Percentiles rank a stretch among this genome's conserved stretches.
phyloP scores from a whole-genome alignment of 2,329 filamentous ascomycete genomes.

The Gremmenia infestans region DNA sequence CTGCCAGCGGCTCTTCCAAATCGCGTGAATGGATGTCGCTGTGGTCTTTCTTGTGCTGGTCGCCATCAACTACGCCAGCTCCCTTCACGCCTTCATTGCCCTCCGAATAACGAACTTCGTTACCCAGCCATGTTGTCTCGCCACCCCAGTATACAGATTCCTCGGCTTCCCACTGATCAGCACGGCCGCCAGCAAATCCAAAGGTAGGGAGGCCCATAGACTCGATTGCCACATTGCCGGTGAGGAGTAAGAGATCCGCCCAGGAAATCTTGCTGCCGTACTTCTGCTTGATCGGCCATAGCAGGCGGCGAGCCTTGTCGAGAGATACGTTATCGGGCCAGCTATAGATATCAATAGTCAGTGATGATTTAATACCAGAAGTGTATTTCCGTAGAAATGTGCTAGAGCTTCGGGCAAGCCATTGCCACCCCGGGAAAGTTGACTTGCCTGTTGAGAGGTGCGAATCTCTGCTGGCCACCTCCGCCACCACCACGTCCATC shows the following conservation, averaged over 20 bases:
- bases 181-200: conserved; percentile 53
- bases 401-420: too few species aligned
- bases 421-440: too few species aligned
- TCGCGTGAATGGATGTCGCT: conserved; percentile 25
- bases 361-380: too few species aligned
- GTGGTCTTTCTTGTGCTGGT: conserved; percentile 31
- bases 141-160: conserved; percentile 58
- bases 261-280: conserved; percentile 59
- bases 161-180: conserved; percentile 55
- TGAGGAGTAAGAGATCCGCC: conserved; percentile 53
- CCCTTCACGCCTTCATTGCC: not conserved
- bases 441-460: conserved; percentile 48
- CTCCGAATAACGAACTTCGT: conserved; percentile 46
- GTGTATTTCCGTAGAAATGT: too few species aligned
- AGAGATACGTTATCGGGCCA: conserved; percentile 58
- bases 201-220: conserved; percentile 53
- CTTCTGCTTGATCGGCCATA: conserved; percentile 61
- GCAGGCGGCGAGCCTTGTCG: conserved; percentile 56
- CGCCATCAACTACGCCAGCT: not conserved
- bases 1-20: conserved; percentile 46
- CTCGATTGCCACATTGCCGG: conserved; percentile 55
- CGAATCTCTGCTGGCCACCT: conserved; percentile 53
- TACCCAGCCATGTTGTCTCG: conserved; percentile 36
- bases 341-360: conserved; percentile 3
- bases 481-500: conserved; percentile 57